Percentiles rank a stretch among this genome's conserved stretches.
These are phyloP conservation scores for Lagenidium sp. DNA, from an alignment of 352 stramenopile species.

Conservation along the genomic window DNA sequence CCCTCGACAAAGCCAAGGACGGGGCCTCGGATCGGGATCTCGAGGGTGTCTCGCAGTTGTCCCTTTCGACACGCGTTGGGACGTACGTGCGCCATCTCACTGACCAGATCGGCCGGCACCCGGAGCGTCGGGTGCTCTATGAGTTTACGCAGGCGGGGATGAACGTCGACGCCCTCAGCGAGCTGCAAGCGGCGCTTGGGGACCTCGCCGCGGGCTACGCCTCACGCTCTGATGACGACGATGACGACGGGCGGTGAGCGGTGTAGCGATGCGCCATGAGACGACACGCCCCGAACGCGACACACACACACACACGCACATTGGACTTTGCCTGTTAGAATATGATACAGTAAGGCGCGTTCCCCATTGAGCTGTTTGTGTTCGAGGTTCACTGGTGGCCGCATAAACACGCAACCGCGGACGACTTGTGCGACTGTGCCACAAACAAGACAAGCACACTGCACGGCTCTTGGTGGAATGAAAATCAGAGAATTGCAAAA, in stretches of 20 bases:
- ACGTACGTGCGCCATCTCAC: slow-evolving; percentile 34
- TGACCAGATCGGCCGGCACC: slow-evolving; percentile 17
- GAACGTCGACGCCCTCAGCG: slow-evolving; percentile 53
- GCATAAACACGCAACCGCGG: too few species aligned
- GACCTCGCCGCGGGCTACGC: slow-evolving; percentile 36
- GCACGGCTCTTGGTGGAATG: too few species aligned
- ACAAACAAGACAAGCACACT: too few species aligned
- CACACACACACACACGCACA: too few species aligned
- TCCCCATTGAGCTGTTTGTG: too few species aligned
- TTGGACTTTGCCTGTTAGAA: too few species aligned
- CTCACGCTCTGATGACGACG: slow-evolving; percentile 13
- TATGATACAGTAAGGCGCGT: too few species aligned
- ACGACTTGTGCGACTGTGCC: too few species aligned
- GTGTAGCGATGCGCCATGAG: too few species aligned
- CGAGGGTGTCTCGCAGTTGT: slow-evolving; percentile 37
- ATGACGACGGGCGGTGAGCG: neutral
- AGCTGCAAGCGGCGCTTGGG: slow-evolving; percentile 40
- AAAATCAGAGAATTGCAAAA: too few species aligned
- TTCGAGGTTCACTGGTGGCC: too few species aligned
- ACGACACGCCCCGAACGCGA: too few species aligned
- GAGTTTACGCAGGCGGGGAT: slow-evolving; percentile 70
- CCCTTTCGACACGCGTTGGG: slow-evolving; percentile 27
- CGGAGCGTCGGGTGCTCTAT: slow-evolving; percentile 61
- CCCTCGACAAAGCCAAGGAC: slow-evolving; percentile 14
- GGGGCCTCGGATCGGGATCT: slow-evolving; percentile 6